These are phyloP conservation scores for Aspergillus glaucus DNA, from an alignment of 2,329 filamentous ascomycete genomes.

Conservation along the genomic window DNA sequence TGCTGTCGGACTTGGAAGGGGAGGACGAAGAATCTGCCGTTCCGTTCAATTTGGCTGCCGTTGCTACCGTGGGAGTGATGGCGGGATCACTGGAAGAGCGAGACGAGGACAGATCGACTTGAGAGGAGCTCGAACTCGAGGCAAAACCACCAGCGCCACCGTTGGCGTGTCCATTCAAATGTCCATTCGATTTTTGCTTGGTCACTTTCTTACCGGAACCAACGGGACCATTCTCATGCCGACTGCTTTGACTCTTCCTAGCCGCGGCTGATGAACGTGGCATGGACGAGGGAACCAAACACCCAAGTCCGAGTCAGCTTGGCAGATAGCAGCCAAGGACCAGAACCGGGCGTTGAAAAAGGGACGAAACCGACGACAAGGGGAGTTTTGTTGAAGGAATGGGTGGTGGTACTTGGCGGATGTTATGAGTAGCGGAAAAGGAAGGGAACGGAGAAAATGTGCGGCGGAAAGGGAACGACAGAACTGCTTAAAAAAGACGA, in stretches of 20 bases:
- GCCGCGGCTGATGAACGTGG: conserved; percentile 43
- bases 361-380: conserved; percentile 15
- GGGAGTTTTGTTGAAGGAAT: conserved; percentile 8
- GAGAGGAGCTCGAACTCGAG: conserved; percentile 30
- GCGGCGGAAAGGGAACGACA: conserved; percentile 13
- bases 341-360: conserved; percentile 34
- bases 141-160: conserved; percentile 27
- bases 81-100: conserved; percentile 34
- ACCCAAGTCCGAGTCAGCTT: conserved; percentile 42
- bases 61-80: conserved; percentile 19
- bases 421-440: background rate
- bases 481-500: conserved; percentile 7
- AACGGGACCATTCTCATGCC: conserved; percentile 84
- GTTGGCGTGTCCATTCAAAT: conserved; percentile 48
- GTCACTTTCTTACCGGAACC: conserved; percentile 65
- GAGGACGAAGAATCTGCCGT: conserved; percentile 16
- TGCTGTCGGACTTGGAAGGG: conserved; percentile 27
- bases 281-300: conserved; percentile 42
- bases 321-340: conserved; percentile 45
- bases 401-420: background rate
- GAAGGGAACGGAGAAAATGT: conserved; percentile 5
- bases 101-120: conserved; percentile 35
- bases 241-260: conserved; percentile 59
- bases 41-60: conserved; percentile 22
- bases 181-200: conserved; percentile 51